A percentile compares a stretch with the other conserved stretches of the same genome.
Conservation (phyloP, 345 rosid genomes). For the Rhodamnia rubescens region DNA sequence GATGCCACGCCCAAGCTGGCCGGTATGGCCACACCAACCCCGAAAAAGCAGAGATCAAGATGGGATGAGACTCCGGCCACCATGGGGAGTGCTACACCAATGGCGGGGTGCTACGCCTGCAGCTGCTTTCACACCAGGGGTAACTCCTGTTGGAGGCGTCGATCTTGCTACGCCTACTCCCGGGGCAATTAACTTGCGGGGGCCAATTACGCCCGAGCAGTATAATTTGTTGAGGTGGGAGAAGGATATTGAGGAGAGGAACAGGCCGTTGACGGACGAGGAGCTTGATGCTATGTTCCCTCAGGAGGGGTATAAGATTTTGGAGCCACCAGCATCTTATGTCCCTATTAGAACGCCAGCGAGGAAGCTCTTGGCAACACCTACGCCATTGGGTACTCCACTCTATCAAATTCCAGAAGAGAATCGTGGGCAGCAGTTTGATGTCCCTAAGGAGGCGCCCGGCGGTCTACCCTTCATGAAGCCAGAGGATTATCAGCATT, state of each 20-base stretch:
- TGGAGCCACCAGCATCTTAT: conserved; percentile 93
- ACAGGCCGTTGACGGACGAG: conserved; percentile 89
- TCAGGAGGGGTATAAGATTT: conserved; percentile 76
- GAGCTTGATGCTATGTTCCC: conserved; percentile 97
- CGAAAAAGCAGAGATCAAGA: conserved; percentile 85
- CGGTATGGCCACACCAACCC: conserved; percentile 85
- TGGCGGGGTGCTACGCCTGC: conserved; percentile 86
- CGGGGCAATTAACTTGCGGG: conserved; percentile 46
- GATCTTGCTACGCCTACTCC: conserved; percentile 95
- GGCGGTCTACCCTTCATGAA: conserved; percentile 93
- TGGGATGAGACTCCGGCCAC: conserved; percentile 99
- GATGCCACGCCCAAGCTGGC: conserved; percentile 69
- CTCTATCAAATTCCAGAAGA: conserved; percentile 80
- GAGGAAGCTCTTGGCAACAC: conserved; percentile 74
- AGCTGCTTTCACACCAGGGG: conserved; percentile 78
- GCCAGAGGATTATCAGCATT: conserved; percentile 97
- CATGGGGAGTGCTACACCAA: conserved; percentile 95
- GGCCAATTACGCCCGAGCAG: conserved; percentile 83
- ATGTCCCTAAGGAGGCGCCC: conserved; percentile 84
- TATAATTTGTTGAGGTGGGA: conserved; percentile 93
- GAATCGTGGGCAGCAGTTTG: conserved; percentile 92
- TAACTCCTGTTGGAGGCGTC: conserved; percentile 78
- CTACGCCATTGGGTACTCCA: conserved; percentile 90
- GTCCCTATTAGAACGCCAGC: conserved; percentile 96
- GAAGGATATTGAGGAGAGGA: conserved; percentile 98